These are phyloP conservation scores for Zymoseptoria brevis DNA, from an alignment of 2,329 filamentous ascomycete species.

Conservation along the genomic window DNA sequence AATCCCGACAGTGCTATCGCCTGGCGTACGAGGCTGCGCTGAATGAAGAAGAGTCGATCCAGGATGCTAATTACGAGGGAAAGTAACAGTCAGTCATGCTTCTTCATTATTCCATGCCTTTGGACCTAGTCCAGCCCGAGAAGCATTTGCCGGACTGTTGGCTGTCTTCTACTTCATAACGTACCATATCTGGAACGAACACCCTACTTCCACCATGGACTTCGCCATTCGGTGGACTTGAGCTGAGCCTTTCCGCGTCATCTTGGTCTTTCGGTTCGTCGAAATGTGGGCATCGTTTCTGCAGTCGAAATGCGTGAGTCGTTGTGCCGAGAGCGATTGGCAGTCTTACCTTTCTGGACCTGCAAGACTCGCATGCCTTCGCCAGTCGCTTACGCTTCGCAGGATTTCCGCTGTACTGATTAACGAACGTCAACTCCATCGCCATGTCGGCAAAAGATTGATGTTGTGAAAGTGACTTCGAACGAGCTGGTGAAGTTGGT, in stretches of 20 bases:
- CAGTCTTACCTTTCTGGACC: slow-evolving; percentile 23
- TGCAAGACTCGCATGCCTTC: slow-evolving; percentile 27
- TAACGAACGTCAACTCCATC: slow-evolving; percentile 29
- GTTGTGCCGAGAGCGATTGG: background rate
- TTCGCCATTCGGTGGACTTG: slow-evolving; percentile 3
- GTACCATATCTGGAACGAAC: too few species aligned
- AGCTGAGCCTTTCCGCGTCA: background rate
- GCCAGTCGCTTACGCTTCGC: slow-evolving; percentile 27
- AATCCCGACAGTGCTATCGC: slow-evolving; percentile 21
- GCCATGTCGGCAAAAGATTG: slow-evolving; percentile 3
- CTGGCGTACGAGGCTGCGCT: slow-evolving; percentile 18
- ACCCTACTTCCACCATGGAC: background rate
- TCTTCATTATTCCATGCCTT: too few species aligned
- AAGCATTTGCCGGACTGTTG: too few species aligned
- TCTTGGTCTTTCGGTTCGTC: slow-evolving; percentile 5
- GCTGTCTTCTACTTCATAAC: too few species aligned
- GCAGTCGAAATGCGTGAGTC: background rate
- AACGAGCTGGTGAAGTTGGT: background rate
- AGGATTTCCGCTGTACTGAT: slow-evolving; percentile 25
- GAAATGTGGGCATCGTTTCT: slow-evolving; percentile 30
- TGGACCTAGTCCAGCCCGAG: too few species aligned
- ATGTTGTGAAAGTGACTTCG: background rate
- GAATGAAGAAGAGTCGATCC: slow-evolving; percentile 19
- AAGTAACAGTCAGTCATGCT: too few species aligned
- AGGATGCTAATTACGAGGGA: too few species aligned